Percentiles rank a stretch among this genome's conserved stretches.
Conservation (phyloP, 306 rosid species). For the Benincasa hispida region DNA sequence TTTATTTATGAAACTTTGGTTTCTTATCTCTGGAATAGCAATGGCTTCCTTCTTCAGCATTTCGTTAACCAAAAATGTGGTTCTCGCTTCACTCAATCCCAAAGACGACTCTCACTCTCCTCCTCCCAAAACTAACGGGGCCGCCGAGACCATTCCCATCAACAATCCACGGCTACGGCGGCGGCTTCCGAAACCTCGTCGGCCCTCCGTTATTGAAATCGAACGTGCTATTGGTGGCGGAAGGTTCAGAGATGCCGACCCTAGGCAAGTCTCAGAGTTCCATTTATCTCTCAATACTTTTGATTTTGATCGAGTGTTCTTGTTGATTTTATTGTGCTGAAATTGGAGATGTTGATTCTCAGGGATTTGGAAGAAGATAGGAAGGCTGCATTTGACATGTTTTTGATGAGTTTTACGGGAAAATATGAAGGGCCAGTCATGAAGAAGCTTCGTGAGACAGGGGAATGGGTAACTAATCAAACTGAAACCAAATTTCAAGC, state of each 20-base stretch:
- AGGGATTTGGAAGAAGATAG: constrained; percentile 40
- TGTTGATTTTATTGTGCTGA: not conserved
- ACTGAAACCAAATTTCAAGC: constrained; percentile 37
- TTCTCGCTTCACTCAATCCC: constrained; percentile 4
- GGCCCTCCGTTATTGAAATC: constrained; percentile 42
- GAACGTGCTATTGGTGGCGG: constrained; percentile 77
- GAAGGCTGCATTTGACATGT: constrained; percentile 38
- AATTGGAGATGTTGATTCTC: not conserved
- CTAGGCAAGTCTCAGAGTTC: constrained; percentile 7
- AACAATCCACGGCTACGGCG: not conserved
- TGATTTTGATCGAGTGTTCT: not conserved
- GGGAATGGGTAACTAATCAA: constrained; percentile 49
- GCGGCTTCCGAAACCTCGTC: constrained; percentile 12
- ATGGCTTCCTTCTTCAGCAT: constrained; percentile 1
- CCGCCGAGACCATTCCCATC: not conserved
- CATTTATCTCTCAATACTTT: not conserved
- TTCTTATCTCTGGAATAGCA: not conserved
- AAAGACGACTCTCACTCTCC: not conserved
- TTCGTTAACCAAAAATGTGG: not conserved
- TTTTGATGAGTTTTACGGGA: constrained; percentile 27
- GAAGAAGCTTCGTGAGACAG: constrained; percentile 56
- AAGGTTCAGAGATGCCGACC: constrained; percentile 64
- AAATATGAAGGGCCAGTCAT: constrained; percentile 51
- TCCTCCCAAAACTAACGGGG: not conserved
- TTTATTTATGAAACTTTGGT: no score